Conservation (phyloP, 2,329 filamentous ascomycete genomes). For the Colletotrichum sp. region DNA sequence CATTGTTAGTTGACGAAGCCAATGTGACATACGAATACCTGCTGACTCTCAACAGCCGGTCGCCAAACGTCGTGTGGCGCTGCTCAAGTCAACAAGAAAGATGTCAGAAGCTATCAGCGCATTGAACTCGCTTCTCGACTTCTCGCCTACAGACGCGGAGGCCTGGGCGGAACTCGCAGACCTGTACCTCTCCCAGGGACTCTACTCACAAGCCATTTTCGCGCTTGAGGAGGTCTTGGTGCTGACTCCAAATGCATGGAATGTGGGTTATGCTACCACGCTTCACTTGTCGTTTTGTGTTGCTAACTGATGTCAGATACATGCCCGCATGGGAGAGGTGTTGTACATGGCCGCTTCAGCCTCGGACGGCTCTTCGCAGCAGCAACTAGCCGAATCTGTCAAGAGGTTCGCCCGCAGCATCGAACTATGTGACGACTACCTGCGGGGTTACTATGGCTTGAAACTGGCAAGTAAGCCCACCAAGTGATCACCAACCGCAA, state of each 20-base stretch:
- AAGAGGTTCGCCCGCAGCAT: conserved; percentile 89
- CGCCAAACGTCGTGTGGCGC: conserved; percentile 80
- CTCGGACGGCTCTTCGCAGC: conserved; percentile 45
- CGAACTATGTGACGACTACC: conserved; percentile 91
- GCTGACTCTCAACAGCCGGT: conserved; percentile 67
- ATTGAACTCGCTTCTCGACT: conserved; percentile 77
- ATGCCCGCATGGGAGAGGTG: conserved; percentile 86
- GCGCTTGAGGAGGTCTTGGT: conserved; percentile 90
- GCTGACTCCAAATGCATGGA: conserved; percentile 91
- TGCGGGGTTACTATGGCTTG: conserved; percentile 91
- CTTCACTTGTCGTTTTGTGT: not conserved
- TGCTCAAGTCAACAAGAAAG: conserved; percentile 77
- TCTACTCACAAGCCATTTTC: conserved; percentile 84
- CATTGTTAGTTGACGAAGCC: conserved; percentile 61
- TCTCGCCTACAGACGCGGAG: conserved; percentile 88
- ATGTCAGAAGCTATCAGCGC: conserved; percentile 75
- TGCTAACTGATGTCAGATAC: conserved; percentile 63
- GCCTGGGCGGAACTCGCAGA: conserved; percentile 92
- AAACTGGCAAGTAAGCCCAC: conserved; percentile 66
- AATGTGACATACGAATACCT: not conserved
- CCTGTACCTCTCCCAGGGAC: conserved; percentile 79
- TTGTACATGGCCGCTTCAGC: conserved; percentile 71
- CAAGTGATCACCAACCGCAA: not conserved
- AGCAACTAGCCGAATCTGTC: conserved; percentile 73
- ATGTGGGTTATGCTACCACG: conserved; percentile 60